Evolutionary conservation across 2,329 filamentous ascomycete genomes (phyloP).

Genomic region (Aspergillus fructus): DNA sequence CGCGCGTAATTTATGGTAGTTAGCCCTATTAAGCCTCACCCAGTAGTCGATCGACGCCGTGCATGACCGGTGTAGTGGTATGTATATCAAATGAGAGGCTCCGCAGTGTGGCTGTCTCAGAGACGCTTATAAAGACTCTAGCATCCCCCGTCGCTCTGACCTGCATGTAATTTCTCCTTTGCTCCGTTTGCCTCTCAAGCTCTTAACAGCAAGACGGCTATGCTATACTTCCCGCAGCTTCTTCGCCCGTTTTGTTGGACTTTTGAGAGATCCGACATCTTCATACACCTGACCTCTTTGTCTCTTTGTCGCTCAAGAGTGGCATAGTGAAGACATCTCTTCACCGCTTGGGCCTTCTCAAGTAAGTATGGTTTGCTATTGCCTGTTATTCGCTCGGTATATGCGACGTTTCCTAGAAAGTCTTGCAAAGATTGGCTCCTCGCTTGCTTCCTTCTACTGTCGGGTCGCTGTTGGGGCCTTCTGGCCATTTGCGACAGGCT

Average conservation of each 20-base stretch:
- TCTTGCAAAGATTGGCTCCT: background rate
- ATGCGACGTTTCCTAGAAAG: background rate
- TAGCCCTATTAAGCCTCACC: constrained; percentile 36
- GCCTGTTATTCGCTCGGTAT: background rate
- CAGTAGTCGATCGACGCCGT: constrained; percentile 44
- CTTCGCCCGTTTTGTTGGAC: background rate
- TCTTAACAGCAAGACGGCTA: background rate
- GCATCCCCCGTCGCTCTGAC: constrained; percentile 24
- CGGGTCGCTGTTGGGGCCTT: background rate
- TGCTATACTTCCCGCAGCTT: background rate
- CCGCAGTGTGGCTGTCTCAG: constrained; percentile 33
- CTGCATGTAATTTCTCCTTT: constrained; percentile 14
- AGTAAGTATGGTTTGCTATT: background rate
- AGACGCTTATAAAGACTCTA: constrained; percentile 35
- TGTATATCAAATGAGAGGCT: constrained; percentile 45
- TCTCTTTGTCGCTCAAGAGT: background rate
- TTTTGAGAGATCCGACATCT: background rate
- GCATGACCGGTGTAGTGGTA: constrained; percentile 45
- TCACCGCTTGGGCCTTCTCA: background rate
- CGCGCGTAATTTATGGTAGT: constrained; percentile 26
- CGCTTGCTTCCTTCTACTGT: background rate
- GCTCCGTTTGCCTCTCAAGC: constrained; percentile 5
- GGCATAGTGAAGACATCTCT: background rate
- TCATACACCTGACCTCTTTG: background rate
- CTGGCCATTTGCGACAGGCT: background rate